Conservation (phyloP, 139 green algal genomes). For the Diplosphaera chodatii region DNA sequence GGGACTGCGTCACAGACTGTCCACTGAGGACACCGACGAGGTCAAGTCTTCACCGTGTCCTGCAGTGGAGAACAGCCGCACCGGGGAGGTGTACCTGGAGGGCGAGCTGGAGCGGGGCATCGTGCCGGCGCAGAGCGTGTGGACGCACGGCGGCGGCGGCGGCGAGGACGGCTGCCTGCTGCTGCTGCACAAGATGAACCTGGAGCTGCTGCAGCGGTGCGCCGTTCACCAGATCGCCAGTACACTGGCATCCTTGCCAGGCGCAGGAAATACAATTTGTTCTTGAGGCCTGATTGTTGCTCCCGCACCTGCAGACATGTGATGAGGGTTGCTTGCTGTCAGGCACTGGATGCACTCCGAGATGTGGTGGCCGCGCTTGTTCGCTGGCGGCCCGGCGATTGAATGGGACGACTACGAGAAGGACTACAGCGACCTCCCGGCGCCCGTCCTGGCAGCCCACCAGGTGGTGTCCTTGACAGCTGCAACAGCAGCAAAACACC, state of each 20-base stretch:
- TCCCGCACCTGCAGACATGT: neutral
- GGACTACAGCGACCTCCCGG: conserved; percentile 74
- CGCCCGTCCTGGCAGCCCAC: neutral
- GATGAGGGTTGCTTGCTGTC: neutral
- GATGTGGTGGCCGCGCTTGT: conserved; percentile 67
- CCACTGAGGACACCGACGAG: too few relatives aligned
- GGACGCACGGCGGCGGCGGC: conserved; percentile 40
- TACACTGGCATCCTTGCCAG: too few relatives aligned
- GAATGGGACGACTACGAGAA: conserved; percentile 77
- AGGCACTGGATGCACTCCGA: conserved; percentile 57
- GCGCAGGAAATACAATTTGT: neutral
- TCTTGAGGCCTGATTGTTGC: too few relatives aligned
- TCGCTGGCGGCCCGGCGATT: conserved; percentile 44
- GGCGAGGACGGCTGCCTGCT: conserved; percentile 52
- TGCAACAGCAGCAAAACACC: neutral
- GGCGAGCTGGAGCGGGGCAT: conserved; percentile 57
- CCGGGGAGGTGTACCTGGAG: conserved; percentile 49
- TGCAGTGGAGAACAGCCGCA: conserved; percentile 18
- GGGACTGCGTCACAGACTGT: too few relatives aligned
- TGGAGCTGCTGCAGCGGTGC: conserved; percentile 62
- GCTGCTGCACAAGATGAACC: conserved; percentile 72
- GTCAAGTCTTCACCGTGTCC: neutral
- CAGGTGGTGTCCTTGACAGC: neutral
- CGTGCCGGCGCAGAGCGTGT: conserved; percentile 54
- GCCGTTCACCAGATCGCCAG: too few relatives aligned